Conservation (phyloP, 352 stramenopile genomes). For the Pythium scleroteichum region DNA sequence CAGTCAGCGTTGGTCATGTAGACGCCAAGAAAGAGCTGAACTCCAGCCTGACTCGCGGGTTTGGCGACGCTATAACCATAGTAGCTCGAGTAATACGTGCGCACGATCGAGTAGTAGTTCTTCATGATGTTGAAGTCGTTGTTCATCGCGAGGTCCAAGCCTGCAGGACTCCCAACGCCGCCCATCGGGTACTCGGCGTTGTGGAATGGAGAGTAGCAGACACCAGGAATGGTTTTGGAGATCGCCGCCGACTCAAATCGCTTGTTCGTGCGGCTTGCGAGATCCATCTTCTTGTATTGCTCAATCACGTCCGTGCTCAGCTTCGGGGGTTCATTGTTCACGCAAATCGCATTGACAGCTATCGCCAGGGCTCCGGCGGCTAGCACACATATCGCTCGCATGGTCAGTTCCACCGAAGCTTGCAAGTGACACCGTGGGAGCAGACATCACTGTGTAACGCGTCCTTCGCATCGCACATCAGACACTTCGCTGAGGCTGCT, state of each 20-base stretch:
- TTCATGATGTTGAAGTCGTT: slow-evolving; percentile 73
- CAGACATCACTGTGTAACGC: no score
- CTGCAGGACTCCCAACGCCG: slow-evolving; percentile 25
- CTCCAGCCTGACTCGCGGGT: slow-evolving; percentile 38
- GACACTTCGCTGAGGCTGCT: not conserved
- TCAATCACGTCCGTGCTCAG: not conserved
- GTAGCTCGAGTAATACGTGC: slow-evolving; percentile 81
- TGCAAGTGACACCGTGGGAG: no score
- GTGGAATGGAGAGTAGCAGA: slow-evolving; percentile 82
- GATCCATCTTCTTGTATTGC: not conserved
- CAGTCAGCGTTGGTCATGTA: slow-evolving; percentile 77
- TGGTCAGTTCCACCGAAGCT: no score
- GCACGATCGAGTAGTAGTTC: slow-evolving; percentile 53
- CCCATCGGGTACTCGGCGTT: slow-evolving; percentile 67
- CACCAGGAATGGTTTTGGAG: slow-evolving; percentile 35
- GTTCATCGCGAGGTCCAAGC: slow-evolving; percentile 53
- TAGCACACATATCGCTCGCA: no score
- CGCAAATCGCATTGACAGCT: not conserved
- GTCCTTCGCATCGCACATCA: not conserved
- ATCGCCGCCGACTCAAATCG: slow-evolving; percentile 23
- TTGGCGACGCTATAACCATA: slow-evolving; percentile 51
- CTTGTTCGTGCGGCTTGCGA: slow-evolving; percentile 2
- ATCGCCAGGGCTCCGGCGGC: no score
- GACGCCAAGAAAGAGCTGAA: slow-evolving; percentile 73
- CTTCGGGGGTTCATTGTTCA: not conserved